phyloP scores from a whole-genome alignment of 2,329 filamentous ascomycete genomes.

The Fusarium scirpi region DNA sequence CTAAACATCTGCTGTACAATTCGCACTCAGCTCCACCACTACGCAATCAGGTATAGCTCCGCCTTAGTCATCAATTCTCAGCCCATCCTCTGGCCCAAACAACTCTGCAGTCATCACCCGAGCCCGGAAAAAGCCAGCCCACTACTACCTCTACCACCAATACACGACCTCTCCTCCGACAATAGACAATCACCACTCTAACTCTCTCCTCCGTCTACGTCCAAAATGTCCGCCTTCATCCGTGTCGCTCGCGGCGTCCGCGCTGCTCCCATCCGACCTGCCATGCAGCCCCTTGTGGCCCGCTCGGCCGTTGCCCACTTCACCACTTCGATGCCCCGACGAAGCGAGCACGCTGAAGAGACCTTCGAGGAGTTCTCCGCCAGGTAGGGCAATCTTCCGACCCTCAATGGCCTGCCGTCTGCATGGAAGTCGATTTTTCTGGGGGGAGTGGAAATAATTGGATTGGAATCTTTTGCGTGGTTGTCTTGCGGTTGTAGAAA shows the following conservation, averaged over 20 bases:
- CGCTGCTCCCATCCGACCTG: conserved; percentile 69
- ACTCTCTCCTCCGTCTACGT: conserved; percentile 53
- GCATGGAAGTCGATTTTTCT: conserved; percentile 3
- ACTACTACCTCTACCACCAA: conserved; percentile 44
- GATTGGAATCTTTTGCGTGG: conserved; percentile 10
- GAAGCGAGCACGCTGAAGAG: conserved; percentile 84
- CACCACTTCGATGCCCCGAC: conserved; percentile 71
- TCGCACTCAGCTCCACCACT: conserved; percentile 46
- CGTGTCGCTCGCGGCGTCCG: conserved; percentile 78
- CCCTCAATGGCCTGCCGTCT: conserved; percentile 34
- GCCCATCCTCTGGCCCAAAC: conserved; percentile 48
- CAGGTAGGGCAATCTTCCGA: conserved; percentile 72
- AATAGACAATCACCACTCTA: conserved; percentile 39
- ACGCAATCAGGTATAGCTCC: conserved; percentile 43
- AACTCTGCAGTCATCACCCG: conserved; percentile 50
- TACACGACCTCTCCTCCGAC: conserved; percentile 29
- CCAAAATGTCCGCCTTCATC: conserved; percentile 77
- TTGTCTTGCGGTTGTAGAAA: conserved; percentile 32
- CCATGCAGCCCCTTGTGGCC: conserved; percentile 66
- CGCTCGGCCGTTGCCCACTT: conserved; percentile 69
- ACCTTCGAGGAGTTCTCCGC: conserved; percentile 99
- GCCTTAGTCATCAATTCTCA: conserved; percentile 52
- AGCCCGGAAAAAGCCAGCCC: conserved; percentile 45
- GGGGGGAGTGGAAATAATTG: neutral
- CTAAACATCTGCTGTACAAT: conserved; percentile 32